Conservation (phyloP, 345 rosid species). For the Salix purpurea region DNA sequence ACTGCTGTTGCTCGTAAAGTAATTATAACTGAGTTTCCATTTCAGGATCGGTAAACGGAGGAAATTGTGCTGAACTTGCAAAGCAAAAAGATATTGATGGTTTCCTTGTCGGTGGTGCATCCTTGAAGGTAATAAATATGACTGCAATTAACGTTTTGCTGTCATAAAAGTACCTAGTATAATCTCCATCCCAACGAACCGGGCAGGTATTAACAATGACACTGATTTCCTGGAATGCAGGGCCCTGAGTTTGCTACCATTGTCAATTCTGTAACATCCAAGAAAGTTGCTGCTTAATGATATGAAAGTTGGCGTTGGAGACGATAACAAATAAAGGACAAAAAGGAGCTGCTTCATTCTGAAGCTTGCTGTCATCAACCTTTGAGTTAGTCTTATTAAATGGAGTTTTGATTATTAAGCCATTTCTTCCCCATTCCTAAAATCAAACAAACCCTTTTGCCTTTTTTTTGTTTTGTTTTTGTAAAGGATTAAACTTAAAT, state of each 20-base stretch:
- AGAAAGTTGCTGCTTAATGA: slow-evolving; percentile 82
- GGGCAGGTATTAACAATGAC: slow-evolving; percentile 2
- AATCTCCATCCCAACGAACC: neutral
- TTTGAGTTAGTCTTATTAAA: neutral
- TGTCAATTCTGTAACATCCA: slow-evolving; percentile 78
- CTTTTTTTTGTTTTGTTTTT: too few species aligned
- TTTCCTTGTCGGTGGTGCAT: slow-evolving; percentile 97
- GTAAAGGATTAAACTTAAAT: neutral
- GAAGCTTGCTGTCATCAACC: slow-evolving; percentile 8
- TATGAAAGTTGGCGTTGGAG: neutral
- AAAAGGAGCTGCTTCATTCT: slow-evolving; percentile 3
- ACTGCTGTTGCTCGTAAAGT: neutral
- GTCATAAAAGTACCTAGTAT: neutral
- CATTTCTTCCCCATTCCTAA: neutral
- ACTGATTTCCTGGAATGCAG: slow-evolving; percentile 38
- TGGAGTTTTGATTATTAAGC: slow-evolving; percentile 13
- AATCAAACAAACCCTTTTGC: neutral
- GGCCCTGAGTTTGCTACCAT: slow-evolving; percentile 95
- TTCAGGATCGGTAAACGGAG: slow-evolving; percentile 91
- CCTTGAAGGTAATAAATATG: slow-evolving; percentile 63
- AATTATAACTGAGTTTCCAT: slow-evolving; percentile 3
- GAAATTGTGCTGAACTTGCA: slow-evolving; percentile 87
- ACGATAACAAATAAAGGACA: slow-evolving; percentile 8
- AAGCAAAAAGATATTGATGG: slow-evolving; percentile 98
- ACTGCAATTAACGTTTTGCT: neutral